A percentile compares a stretch with the other conserved stretches of the same genome.
phyloP scores from a whole-genome alignment of 2,329 filamentous ascomycete species.

The Scedosporium aurantiacum region DNA sequence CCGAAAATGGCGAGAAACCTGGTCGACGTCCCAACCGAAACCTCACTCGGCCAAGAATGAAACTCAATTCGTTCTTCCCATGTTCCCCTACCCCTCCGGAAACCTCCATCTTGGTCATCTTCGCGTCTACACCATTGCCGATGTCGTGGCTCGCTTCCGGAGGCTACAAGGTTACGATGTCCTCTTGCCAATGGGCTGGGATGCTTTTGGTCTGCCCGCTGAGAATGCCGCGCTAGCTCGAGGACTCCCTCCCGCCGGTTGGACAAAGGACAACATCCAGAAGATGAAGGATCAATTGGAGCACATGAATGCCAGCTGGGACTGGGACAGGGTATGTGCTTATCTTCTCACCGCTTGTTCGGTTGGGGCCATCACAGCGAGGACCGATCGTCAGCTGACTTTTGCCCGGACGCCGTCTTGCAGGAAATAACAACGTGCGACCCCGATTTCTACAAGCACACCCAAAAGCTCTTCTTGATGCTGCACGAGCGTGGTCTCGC shows the following conservation, averaged over 20 bases:
- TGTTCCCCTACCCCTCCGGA: conserved; percentile 91
- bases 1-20: conserved; percentile 40
- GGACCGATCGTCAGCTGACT: neutral
- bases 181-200: conserved; percentile 87
- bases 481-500: conserved; percentile 64
- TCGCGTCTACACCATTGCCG: conserved; percentile 82
- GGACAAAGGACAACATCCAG: conserved; percentile 71
- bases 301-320: conserved; percentile 70
- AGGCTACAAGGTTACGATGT: conserved; percentile 65
- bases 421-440: conserved; percentile 79
- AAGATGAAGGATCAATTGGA: conserved; percentile 76
- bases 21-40: conserved; percentile 18
- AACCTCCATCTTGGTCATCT: conserved; percentile 78
- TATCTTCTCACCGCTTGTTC: neutral
- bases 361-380: neutral
- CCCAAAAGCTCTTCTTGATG: conserved; percentile 73
- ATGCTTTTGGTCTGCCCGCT: conserved; percentile 81
- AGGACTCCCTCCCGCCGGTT: conserved; percentile 63
- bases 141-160: conserved; percentile 69
- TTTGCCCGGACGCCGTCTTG: neutral
- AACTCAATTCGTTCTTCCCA: conserved; percentile 65
- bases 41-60: conserved; percentile 9
- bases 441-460: conserved; percentile 80
- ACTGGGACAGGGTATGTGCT: conserved; percentile 65
- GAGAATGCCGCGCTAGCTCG: conserved; percentile 85